phyloP scores from a whole-genome alignment of 495 filamentous ascomycete genomes.

The Aspergillus indologenus region DNA sequence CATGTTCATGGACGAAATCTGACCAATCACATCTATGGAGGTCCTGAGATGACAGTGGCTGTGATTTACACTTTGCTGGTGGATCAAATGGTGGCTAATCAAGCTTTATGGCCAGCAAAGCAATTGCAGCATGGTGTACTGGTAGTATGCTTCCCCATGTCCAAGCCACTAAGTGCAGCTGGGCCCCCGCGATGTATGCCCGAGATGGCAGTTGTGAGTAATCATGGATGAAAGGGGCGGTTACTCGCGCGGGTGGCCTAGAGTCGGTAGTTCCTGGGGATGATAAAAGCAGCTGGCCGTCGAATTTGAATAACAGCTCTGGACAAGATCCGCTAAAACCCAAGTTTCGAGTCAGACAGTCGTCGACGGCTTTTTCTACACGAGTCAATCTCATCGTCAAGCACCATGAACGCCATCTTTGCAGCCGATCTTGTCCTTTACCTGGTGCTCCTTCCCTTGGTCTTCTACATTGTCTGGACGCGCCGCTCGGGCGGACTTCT shows the following conservation, averaged over 20 bases:
- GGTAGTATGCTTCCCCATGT: too few relatives aligned
- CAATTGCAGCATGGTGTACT: too few relatives aligned
- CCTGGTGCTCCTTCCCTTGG: slow-evolving; percentile 24
- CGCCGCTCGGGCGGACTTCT: slow-evolving; percentile 36
- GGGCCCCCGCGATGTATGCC: background rate
- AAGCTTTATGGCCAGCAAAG: background rate
- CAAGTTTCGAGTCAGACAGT: too few relatives aligned
- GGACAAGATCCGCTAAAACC: too few relatives aligned
- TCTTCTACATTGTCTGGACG: slow-evolving; percentile 28
- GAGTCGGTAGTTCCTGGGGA: too few relatives aligned
- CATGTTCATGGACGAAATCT: background rate
- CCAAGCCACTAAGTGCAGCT: background rate
- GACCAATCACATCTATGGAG: too few relatives aligned
- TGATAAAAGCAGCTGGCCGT: too few relatives aligned
- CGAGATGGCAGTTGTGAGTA: background rate
- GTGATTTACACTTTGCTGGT: background rate
- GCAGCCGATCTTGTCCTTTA: slow-evolving; percentile 37
- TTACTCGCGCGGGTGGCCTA: background rate
- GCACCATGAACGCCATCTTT: slow-evolving; percentile 25
- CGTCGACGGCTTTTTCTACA: too few relatives aligned
- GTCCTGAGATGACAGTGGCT: background rate
- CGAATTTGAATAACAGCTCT: too few relatives aligned
- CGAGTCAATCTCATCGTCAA: too few relatives aligned
- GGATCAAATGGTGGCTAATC: background rate
- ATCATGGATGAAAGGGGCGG: too few relatives aligned